A percentile compares a stretch with the other conserved stretches of the same genome.
These are phyloP conservation scores for Syncephalastrum racemosum DNA, from an alignment of 371 early-diverging fungal species.

Conservation along the genomic window DNA sequence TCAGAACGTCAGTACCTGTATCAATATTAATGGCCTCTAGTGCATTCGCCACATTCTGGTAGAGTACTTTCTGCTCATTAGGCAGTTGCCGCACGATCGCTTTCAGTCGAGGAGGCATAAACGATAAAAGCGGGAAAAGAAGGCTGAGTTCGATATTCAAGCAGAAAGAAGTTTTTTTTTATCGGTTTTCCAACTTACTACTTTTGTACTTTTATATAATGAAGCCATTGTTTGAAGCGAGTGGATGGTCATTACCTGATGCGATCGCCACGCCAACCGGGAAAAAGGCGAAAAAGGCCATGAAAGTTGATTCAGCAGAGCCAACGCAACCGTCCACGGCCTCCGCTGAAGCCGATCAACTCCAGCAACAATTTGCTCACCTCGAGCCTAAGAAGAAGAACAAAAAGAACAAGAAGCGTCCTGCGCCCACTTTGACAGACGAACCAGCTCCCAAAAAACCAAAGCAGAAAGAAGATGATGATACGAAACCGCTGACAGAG, in stretches of 20 bases:
- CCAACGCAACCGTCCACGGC: conserved; percentile 4
- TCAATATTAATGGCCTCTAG: background rate
- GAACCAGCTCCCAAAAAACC: conserved; percentile 11
- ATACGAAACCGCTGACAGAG: background rate
- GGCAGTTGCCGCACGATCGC: too few species aligned
- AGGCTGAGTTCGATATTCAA: background rate
- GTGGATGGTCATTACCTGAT: conserved; percentile 41
- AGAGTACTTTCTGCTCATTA: background rate
- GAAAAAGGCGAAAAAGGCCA: conserved; percentile 11
- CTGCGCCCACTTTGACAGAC: background rate
- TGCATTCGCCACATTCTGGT: background rate
- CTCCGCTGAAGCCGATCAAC: conserved; percentile 31
- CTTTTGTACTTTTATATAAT: conserved; percentile 12
- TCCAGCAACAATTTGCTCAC: conserved; percentile 28
- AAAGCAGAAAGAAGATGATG: background rate
- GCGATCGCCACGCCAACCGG: conserved; percentile 23
- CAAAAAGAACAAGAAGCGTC: conserved; percentile 10
- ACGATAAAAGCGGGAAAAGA: too few species aligned
- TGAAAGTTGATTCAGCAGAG: conserved; percentile 7
- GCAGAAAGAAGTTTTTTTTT: background rate
- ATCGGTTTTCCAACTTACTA: background rate
- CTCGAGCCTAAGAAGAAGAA: conserved; percentile 14
- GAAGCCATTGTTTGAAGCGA: conserved; percentile 38
- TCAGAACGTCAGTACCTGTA: too few species aligned
- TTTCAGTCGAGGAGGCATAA: too few species aligned